phyloP scores from a whole-genome alignment of 148 eudicot species.

The Rhododendron mucronatum region DNA sequence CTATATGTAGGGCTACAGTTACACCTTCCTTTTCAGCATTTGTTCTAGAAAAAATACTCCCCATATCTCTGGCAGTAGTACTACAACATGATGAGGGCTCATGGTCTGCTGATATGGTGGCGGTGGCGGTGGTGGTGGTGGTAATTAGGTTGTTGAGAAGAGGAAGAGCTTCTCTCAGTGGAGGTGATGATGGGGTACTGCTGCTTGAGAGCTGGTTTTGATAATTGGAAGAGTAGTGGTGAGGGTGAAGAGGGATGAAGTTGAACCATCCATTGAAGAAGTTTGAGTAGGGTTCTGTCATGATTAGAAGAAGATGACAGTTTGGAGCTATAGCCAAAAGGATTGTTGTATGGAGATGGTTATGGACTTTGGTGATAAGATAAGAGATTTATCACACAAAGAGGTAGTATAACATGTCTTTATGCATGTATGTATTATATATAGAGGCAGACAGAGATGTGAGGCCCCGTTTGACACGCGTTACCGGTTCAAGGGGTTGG shows the following conservation, averaged over 20 bases:
- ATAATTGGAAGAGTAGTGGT: neutral
- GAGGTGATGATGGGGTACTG: slow-evolving; percentile 41
- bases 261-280: slow-evolving; percentile 35
- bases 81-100: neutral
- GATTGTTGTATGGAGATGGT: neutral
- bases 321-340: neutral
- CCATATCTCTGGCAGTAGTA: neutral
- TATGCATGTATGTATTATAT: neutral
- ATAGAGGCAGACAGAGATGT: neutral
- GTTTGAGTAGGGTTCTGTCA: slow-evolving; percentile 43
- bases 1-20: slow-evolving; percentile 46
- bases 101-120: slow-evolving; percentile 8
- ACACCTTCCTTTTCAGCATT: slow-evolving; percentile 20
- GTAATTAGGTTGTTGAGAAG: slow-evolving; percentile 28
- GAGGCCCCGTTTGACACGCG: neutral
- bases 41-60: neutral
- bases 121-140: slow-evolving; percentile 12
- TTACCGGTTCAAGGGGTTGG: neutral
- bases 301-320: slow-evolving; percentile 13
- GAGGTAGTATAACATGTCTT: neutral
- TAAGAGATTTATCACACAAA: neutral
- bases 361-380: neutral
- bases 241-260: slow-evolving; percentile 20
- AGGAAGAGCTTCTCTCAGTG: slow-evolving; percentile 54
- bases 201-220: neutral